Conservation (phyloP, 2,329 filamentous ascomycete species). For the Neophaeococcomyces mojaviensis region DNA sequence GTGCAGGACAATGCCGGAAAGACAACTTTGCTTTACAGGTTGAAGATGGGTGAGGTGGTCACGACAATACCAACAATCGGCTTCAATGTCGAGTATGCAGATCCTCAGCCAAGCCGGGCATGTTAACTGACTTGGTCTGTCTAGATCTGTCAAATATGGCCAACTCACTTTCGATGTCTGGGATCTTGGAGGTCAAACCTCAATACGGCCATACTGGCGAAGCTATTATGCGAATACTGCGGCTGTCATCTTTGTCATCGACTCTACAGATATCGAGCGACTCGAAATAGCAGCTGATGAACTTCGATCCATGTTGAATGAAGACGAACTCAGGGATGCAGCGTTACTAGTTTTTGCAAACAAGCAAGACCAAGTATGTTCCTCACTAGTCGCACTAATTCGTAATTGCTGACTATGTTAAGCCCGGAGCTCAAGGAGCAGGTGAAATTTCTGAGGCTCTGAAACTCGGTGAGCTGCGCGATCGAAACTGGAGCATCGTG, state of each 20-base stretch:
- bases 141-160: conserved; percentile 80
- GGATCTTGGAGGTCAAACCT: conserved; percentile 98
- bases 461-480: conserved; percentile 79
- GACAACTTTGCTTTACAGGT: conserved; percentile 88
- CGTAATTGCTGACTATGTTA: conserved; percentile 29
- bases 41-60: conserved; percentile 98
- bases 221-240: conserved; percentile 99
- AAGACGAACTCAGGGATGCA: conserved; percentile 91
- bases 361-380: conserved; percentile 66
- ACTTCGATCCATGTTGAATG: conserved; percentile 87
- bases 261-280: conserved; percentile 94
- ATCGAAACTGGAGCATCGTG: conserved; percentile 98
- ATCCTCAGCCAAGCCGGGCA: neutral
- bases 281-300: conserved; percentile 89
- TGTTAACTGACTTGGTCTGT: neutral
- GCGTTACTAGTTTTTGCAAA: conserved; percentile 93
- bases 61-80: conserved; percentile 98
- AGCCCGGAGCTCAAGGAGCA: conserved; percentile 90
- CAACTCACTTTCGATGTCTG: conserved; percentile 99
- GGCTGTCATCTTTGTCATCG: conserved; percentile 96
- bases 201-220: conserved; percentile 95
- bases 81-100: conserved; percentile 76
- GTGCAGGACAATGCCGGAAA: conserved; percentile 92
- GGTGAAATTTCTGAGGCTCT: conserved; percentile 94
- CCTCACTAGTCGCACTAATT: neutral